Evolutionary conservation across 768 basidiomycete species (phyloP), one percentile per base, ranked within the genome.

Genomic region (Psilocybe subaeruginosa): DNA sequence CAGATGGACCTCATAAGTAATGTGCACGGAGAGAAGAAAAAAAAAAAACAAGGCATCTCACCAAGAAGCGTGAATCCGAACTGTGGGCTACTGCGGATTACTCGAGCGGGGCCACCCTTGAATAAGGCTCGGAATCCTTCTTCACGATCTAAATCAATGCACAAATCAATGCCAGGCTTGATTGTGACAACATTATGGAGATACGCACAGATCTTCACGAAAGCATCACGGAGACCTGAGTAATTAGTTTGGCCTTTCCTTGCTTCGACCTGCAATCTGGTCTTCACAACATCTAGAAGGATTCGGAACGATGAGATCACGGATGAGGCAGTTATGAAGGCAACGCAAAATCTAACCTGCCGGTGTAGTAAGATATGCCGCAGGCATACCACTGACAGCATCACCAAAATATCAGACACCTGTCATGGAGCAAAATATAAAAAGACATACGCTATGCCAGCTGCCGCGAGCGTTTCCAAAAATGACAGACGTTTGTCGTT

Each of bases 201-300:
- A 54, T 63, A 82, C 89, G 72, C 72, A 90, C 93, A 91, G 61
- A 99, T 99, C 75, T 91, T 97, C 35, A 84, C 78, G 69, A 98
- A 93, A 17, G 95, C 96, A 74, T 99, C 96, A 14, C 79, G 73
- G 41, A 97, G 74, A 48, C 97, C 97, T 73, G 92, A 92, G 80
- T 99, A 99, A 61, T 88, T 79, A 4, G 95, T 92, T 72, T 99
- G 87, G 9, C 97, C 97, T 69, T 91, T 89, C 64, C 90, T 85
- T 46, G 94, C 91, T 73, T 99, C 97, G 9, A 93, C 90, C 73
- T 99, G 97, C 66, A 99, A 78, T 50, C 96, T 86, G 14, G 97
- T 99, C 84, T 99, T 99, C 71, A 99, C 92, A 63, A 99, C 97
- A 76, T 99, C 97, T 91, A 52, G n/a, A 45, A 47, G 30, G n/a